Conservation (phyloP, 495 filamentous ascomycete species). For the Daldinia caldariorum region DNA sequence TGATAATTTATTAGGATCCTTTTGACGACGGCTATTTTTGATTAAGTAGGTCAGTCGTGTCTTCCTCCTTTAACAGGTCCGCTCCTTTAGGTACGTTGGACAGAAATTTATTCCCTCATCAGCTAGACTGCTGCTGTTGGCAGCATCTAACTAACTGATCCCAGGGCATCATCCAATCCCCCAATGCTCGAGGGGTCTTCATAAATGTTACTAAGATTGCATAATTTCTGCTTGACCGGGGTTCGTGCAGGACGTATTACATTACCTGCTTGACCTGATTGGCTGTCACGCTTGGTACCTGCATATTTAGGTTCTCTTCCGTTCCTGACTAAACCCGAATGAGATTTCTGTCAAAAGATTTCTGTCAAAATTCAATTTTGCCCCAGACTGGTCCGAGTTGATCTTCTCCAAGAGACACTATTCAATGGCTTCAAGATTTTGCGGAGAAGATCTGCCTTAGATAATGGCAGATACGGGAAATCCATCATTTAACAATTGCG, state of each 20-base stretch:
- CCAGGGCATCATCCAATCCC: conserved; percentile 3
- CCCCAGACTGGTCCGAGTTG: conserved; percentile 43
- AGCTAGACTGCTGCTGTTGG: neutral
- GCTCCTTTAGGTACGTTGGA: neutral
- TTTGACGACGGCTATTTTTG: conserved; percentile 19
- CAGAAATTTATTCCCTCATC: conserved; percentile 11
- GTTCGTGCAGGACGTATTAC: neutral
- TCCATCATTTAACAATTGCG: conserved; percentile 39
- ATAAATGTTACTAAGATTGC: conserved; percentile 39
- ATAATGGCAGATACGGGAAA: conserved; percentile 32
- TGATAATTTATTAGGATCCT: conserved; percentile 9
- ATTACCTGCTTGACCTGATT: conserved; percentile 29
- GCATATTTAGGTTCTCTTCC: conserved; percentile 23
- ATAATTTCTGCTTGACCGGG: conserved; percentile 41
- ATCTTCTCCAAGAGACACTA: conserved; percentile 13
- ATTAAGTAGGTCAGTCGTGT: too few relatives aligned
- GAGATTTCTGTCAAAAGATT: neutral
- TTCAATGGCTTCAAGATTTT: conserved; percentile 13
- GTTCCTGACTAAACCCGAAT: conserved; percentile 39
- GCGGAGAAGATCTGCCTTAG: conserved; percentile 43
- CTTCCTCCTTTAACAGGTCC: neutral
- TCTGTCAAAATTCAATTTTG: conserved; percentile 30
- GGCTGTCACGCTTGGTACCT: conserved; percentile 30
- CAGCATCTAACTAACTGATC: conserved; percentile 9
- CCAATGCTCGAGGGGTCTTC: conserved; percentile 17